Base-by-base conservation (phyloP, 768 basidiomycete species). In the Leucocoprinus sp. region DNA sequence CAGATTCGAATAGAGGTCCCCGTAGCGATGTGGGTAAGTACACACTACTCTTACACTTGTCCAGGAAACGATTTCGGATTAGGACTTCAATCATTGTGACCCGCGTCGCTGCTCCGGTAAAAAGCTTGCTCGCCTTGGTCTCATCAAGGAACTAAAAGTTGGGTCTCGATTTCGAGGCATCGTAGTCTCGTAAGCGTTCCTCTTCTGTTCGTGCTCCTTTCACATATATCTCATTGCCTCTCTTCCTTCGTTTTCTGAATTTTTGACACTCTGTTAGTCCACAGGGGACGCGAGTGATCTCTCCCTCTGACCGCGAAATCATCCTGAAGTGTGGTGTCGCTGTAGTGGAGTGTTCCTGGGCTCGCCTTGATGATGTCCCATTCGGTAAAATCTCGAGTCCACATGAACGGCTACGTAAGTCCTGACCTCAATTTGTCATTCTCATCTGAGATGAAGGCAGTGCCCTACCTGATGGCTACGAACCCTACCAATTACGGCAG, bases 301-400 rank as follows among this genome's bases (percentile, higher is more conserved):
- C 81, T 37, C 92, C 91, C 0, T 74, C 82, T 1, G 96, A 99
- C 57, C 75, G 79, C n/a, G 81, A 84, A 4, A 78, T 93, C 46
- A 69, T 98, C 7, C 66, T 75, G 0, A 68, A 72, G 36, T 68
- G 69, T 26, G 96, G 96, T 0, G 65, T 97, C 4, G 96, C 95
- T 0, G 96, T 99, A n/a, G 90, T 99, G 2, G 96, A 99, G 60
- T 98, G 95, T 60, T 95, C 91, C 3, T 99, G 96, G 96, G 95
- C 96, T 1, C 77, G 93, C 17, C 64, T 98, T 6, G 90, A 90
- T 37, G 96, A 98, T 46, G 83, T 99, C 6, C 96, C 96, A 1
- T 99, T 96, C 59, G 69, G 73, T 41, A 98, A 97, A 66, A 95
- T 98, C 51, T 75, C 85, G 4, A 91, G 89, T 52, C 92, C 95